Percentiles rank a stretch among this genome's conserved stretches.
Conservation (phyloP, 2,329 filamentous ascomycete species). For the Periglandula ipomoeae region DNA sequence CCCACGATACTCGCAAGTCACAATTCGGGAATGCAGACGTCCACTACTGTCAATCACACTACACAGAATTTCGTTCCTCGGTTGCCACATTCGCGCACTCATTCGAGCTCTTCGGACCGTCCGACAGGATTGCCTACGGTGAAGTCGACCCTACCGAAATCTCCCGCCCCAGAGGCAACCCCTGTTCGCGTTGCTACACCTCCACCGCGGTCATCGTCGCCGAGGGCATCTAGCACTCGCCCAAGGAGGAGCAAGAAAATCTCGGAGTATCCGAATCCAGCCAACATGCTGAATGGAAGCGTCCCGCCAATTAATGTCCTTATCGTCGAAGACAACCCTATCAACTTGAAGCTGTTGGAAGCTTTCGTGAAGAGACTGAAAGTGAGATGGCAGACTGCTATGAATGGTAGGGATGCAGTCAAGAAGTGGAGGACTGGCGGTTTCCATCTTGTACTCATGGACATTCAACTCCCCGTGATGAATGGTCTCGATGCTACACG, state of each 20-base stretch:
- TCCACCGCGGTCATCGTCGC: slow-evolving; percentile 38
- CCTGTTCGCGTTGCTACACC: slow-evolving; percentile 43
- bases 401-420: slow-evolving; percentile 89
- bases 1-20: slow-evolving; percentile 48
- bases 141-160: slow-evolving; percentile 42
- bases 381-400: slow-evolving; percentile 93
- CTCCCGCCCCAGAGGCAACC: slow-evolving; percentile 39
- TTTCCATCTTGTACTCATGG: slow-evolving; percentile 95
- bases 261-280: slow-evolving; percentile 34
- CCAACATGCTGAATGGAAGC: slow-evolving; percentile 64
- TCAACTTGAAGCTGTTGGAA: slow-evolving; percentile 88
- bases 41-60: slow-evolving; percentile 22
- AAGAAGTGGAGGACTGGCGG: slow-evolving; percentile 87
- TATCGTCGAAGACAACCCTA: slow-evolving; percentile 97
- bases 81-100: slow-evolving; percentile 44
- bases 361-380: slow-evolving; percentile 94
- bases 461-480: slow-evolving; percentile 96
- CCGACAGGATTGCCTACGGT: slow-evolving; percentile 31
- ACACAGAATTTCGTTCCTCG: slow-evolving; percentile 27
- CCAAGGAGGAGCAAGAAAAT: slow-evolving; percentile 47
- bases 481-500: slow-evolving; percentile 89
- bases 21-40: slow-evolving; percentile 23
- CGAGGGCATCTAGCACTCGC: slow-evolving; percentile 34
- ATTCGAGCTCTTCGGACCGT: slow-evolving; percentile 50
- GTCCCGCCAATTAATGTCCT: slow-evolving; percentile 95